phyloP scores from a whole-genome alignment of 176 grass and related monocot genomes.

The Aegilops bicornis region DNA sequence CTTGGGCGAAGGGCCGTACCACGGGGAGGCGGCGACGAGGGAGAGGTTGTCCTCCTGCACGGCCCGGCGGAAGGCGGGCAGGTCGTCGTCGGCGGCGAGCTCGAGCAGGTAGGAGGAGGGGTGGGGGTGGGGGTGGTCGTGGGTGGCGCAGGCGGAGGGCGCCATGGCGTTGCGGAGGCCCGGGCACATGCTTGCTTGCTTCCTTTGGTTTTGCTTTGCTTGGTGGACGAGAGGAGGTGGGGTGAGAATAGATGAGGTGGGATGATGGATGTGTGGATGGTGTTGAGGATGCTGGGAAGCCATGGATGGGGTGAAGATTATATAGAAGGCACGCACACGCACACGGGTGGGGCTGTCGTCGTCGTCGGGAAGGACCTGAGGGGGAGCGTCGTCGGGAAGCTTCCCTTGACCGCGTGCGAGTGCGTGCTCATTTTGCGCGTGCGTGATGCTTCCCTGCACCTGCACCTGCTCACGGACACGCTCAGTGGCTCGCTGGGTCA shows the following conservation, averaged over 20 bases:
- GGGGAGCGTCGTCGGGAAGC: not conserved
- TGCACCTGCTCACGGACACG: not conserved
- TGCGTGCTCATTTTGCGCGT: not conserved
- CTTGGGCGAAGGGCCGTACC: constrained; percentile 51
- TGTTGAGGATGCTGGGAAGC: not conserved
- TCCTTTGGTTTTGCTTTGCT: not conserved
- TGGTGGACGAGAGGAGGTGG: not conserved
- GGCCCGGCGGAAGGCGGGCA: constrained; percentile 38
- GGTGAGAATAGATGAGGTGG: not conserved
- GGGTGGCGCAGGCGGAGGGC: not conserved
- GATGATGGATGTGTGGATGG: constrained; percentile 13
- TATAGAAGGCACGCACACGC: not conserved
- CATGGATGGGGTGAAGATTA: not conserved
- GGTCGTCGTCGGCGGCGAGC: constrained; percentile 54
- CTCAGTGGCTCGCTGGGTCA: not conserved
- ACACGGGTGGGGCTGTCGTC: not conserved
- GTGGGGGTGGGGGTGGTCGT: not conserved
- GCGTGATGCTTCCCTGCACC: not conserved
- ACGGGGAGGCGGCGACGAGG: constrained; percentile 15
- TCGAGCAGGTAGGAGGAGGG: constrained; percentile 47
- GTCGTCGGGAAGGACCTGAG: too few species aligned
- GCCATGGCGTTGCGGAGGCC: not conserved
- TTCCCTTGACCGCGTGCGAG: not conserved
- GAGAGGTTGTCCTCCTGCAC: constrained; percentile 33
- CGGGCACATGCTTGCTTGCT: not conserved